Percentiles rank a stretch among this genome's conserved stretches.
phyloP scores from a whole-genome alignment of 2,329 filamentous ascomycete genomes.

The Fusarium luffae region DNA sequence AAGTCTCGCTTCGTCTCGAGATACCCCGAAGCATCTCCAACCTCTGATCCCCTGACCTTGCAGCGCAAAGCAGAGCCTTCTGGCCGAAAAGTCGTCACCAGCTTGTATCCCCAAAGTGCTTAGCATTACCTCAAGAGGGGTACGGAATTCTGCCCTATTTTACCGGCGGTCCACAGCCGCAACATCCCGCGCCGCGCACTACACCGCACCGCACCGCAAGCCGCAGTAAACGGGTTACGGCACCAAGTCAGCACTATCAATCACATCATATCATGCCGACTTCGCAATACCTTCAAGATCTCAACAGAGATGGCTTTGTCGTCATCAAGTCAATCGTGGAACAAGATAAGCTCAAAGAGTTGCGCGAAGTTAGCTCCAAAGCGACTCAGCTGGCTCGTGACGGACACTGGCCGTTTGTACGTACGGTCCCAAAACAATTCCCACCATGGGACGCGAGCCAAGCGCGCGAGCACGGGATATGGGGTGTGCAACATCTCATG shows the following conservation, averaged over 20 bases:
- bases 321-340: constrained; percentile 73
- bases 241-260: constrained; percentile 9
- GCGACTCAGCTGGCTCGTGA: constrained; percentile 71
- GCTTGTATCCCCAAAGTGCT: constrained; percentile 5
- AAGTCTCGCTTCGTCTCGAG: constrained; percentile 22
- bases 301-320: constrained; percentile 80
- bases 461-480: constrained; percentile 73
- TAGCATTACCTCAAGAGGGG: constrained; percentile 12
- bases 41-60: constrained; percentile 1
- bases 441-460: constrained; percentile 79
- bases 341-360: constrained; percentile 63
- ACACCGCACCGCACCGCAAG: constrained; percentile 3
- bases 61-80: constrained; percentile 25
- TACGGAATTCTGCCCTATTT: constrained; percentile 30
- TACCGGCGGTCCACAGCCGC: constrained; percentile 25
- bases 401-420: constrained; percentile 82
- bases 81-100: constrained; percentile 23
- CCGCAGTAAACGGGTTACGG: constrained; percentile 4
- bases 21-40: constrained; percentile 24
- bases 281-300: constrained; percentile 55
- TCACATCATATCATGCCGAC: constrained; percentile 27
- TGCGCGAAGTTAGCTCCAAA: constrained; percentile 69
- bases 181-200: constrained; percentile 3
- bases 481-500: constrained; percentile 89
- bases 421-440: constrained; percentile 78